Evolutionary conservation across 768 basidiomycete genomes (phyloP).

Genomic region (Mrakia blollopis): DNA sequence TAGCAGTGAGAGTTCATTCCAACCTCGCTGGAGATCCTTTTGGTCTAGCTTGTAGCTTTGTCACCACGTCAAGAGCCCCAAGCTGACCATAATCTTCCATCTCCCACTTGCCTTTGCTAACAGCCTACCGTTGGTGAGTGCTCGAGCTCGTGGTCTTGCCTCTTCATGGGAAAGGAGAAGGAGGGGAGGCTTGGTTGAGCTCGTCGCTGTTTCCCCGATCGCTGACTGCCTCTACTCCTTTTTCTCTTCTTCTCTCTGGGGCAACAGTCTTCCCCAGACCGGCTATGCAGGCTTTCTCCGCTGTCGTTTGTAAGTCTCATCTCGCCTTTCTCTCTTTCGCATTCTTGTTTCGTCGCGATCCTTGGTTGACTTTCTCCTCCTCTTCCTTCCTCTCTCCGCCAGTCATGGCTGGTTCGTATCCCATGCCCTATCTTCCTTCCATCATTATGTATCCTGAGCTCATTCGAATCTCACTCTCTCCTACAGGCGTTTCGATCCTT

Average conservation of each 20-base stretch:
- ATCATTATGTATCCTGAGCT: no score
- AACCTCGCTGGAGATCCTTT: neutral
- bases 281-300: conserved; percentile 25
- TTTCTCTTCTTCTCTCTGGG: no score
- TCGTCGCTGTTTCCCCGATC: neutral
- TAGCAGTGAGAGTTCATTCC: neutral
- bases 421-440: no score
- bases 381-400: no score
- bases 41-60: neutral
- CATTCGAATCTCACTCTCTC: neutral
- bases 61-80: neutral
- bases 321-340: neutral
- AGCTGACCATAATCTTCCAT: neutral
- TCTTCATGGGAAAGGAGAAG: neutral
- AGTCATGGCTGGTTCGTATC: no score
- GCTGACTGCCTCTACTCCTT: neutral
- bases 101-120: neutral
- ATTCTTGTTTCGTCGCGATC: no score
- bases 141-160: no score
- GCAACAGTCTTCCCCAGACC: conserved; percentile 24
- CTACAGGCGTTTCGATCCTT: conserved; percentile 14
- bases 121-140: no score
- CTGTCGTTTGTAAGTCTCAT: conserved; percentile 23
- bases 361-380: neutral
- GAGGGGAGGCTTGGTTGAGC: neutral